Conservation (phyloP, 2,329 filamentous ascomycete species). For the Colletotrichum sp. region DNA sequence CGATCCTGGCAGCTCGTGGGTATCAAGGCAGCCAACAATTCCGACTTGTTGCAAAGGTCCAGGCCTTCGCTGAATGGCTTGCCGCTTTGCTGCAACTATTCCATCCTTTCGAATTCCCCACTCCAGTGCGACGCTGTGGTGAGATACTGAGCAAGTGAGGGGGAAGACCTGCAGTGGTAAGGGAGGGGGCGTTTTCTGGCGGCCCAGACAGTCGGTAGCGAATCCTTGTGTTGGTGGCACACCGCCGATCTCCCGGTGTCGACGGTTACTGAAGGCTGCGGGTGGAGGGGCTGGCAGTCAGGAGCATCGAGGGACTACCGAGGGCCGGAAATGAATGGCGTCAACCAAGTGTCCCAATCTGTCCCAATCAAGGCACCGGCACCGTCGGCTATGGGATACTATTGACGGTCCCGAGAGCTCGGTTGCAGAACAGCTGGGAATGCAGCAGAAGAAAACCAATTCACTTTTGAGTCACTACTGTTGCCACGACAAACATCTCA, state of each 20-base stretch:
- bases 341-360: neutral
- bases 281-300: neutral
- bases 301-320: neutral
- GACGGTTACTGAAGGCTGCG: neutral
- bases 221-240: neutral
- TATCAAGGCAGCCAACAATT: neutral
- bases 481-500: constrained; percentile 12
- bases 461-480: neutral
- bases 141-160: neutral
- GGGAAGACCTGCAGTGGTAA: neutral
- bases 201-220: constrained; percentile 16
- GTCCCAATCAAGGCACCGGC: neutral
- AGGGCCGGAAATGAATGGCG: neutral
- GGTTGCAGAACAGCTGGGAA: neutral
- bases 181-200: constrained; percentile 5
- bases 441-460: neutral
- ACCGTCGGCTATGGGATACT: constrained; percentile 4
- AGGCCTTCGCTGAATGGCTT: neutral
- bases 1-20: neutral
- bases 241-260: constrained; percentile 14
- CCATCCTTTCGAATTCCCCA: neutral
- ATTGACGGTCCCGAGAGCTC: constrained; percentile 5
- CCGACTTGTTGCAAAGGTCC: neutral
- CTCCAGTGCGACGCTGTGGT: neutral
- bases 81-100: neutral